Evolutionary conservation across 352 stramenopile species (phyloP).

Genomic region (Proteromonas lacertae): DNA sequence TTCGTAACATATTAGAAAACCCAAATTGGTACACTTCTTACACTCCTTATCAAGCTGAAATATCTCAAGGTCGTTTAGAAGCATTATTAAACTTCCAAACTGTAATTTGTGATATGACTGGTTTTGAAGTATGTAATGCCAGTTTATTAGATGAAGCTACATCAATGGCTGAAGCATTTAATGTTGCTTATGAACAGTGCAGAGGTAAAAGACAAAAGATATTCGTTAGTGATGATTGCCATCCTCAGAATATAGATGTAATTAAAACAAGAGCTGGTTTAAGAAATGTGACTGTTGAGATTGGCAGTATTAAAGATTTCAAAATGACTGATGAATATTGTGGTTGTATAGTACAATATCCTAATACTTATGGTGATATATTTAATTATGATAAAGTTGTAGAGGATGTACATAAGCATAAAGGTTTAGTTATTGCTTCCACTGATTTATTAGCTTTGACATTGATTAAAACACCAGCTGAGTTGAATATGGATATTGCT

Average conservation of each 20-base stretch:
- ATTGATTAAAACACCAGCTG: constrained; percentile 54
- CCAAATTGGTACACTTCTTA: constrained; percentile 91
- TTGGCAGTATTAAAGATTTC: constrained; percentile 36
- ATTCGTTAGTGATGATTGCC: constrained; percentile 59
- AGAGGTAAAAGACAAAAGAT: constrained; percentile 63
- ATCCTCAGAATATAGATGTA: constrained; percentile 47
- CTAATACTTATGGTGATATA: constrained; percentile 68
- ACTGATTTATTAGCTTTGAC: constrained; percentile 79
- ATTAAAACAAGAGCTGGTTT: constrained; percentile 55
- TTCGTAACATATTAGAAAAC: constrained; percentile 85
- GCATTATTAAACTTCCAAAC: constrained; percentile 99
- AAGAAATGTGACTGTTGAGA: constrained; percentile 58
- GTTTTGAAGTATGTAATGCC: constrained; percentile 74
- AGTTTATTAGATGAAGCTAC: constrained; percentile 90
- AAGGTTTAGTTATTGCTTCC: constrained; percentile 64
- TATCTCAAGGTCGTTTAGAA: constrained; percentile 86
- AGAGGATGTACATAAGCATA: constrained; percentile 18
- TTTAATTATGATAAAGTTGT: neutral
- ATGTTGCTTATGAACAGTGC: constrained; percentile 26
- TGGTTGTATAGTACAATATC: constrained; percentile 89
- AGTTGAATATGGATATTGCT: constrained; percentile 82
- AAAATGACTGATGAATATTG: constrained; percentile 50
- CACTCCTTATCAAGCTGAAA: constrained; percentile 88
- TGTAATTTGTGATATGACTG: constrained; percentile 70
- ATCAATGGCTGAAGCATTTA: constrained; percentile 88